Evolutionary conservation across 139 green algal species (phyloP).

Genomic region (Coelastrella sp.): DNA sequence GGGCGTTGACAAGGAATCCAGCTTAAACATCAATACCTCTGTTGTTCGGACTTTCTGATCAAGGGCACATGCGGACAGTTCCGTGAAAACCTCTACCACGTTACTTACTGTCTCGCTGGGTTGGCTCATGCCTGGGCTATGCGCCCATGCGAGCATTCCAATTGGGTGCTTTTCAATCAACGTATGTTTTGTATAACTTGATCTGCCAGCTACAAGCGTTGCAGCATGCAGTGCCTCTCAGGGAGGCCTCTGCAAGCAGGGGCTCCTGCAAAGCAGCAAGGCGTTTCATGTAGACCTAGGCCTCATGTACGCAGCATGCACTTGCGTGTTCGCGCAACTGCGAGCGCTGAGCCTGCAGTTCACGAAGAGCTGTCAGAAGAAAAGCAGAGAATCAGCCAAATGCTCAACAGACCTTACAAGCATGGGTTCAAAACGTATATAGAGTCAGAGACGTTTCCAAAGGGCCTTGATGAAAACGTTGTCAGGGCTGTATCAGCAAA

Average conservation of each 20-base stretch:
- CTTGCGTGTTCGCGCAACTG: conserved; percentile 19
- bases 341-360: conserved; percentile 25
- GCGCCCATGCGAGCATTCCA: background rate
- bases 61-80: background rate
- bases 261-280: conserved; percentile 23
- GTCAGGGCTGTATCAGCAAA: conserved; percentile 97
- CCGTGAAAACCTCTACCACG: background rate
- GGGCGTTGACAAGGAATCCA: too few relatives aligned
- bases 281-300: background rate
- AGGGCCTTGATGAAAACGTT: conserved; percentile 94
- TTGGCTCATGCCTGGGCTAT: too few relatives aligned
- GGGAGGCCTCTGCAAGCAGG: conserved; percentile 6
- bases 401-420: conserved; percentile 93
- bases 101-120: background rate
- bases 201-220: background rate
- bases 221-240: background rate
- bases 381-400: conserved; percentile 76
- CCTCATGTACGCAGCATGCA: background rate
- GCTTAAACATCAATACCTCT: too few relatives aligned
- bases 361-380: conserved; percentile 55
- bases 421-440: conserved; percentile 96
- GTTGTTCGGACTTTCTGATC: too few relatives aligned
- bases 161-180: too few relatives aligned
- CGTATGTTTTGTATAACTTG: too few relatives aligned
- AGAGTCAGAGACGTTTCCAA: conserved; percentile 88